These are phyloP conservation scores for Wickerhamiella allomyrinae DNA, from an alignment of 805 yeast species.

Conservation along the genomic window DNA sequence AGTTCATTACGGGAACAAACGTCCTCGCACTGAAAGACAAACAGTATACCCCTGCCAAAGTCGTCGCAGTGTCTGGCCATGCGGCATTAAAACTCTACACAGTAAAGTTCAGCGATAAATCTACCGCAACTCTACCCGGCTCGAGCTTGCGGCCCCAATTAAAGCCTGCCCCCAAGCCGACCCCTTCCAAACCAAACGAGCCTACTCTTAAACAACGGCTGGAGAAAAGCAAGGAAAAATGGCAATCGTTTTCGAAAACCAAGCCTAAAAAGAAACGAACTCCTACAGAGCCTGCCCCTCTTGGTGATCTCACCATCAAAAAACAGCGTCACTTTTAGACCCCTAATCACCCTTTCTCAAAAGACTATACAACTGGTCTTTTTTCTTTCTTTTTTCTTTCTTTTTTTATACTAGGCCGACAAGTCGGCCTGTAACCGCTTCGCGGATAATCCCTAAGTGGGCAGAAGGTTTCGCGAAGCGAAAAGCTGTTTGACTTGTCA, in stretches of 20 bases:
- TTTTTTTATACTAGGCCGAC: no score
- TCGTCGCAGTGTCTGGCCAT: background rate
- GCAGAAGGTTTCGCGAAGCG: no score
- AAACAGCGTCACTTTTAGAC: no score
- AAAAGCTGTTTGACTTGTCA: no score
- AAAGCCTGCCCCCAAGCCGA: background rate
- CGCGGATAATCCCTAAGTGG: no score
- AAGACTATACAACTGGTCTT: no score
- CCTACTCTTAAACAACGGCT: constrained; percentile 5
- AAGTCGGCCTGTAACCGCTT: no score
- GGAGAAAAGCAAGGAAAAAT: constrained; percentile 16
- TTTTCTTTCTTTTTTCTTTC: no score
- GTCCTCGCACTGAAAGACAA: background rate
- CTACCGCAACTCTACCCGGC: background rate
- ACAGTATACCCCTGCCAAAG: background rate
- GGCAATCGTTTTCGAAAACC: constrained; percentile 19
- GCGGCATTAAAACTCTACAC: background rate
- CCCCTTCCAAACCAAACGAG: background rate
- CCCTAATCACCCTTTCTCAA: no score
- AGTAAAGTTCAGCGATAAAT: background rate
- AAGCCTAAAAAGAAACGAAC: no score
- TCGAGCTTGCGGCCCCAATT: background rate
- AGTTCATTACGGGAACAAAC: background rate
- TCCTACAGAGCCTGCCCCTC: no score
- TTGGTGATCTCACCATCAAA: no score